Conservation (phyloP, 1,284 basidiomycete species). For the Rhodotorula sp. region DNA sequence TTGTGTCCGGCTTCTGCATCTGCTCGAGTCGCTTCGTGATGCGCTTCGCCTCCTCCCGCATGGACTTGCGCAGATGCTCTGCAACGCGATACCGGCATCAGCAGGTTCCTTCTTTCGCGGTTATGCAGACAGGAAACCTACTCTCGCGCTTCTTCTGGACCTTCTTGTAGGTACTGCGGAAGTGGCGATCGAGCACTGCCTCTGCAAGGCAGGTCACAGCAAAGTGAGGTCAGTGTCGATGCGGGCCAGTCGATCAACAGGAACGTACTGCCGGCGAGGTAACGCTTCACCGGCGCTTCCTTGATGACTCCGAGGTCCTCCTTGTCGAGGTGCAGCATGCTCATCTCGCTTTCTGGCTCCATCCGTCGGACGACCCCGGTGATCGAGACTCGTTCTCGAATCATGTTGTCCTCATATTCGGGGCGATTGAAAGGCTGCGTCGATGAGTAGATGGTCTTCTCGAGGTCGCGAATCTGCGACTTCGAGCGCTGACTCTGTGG, state of each 20-base stretch:
- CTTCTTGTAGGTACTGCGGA: slow-evolving; percentile 54
- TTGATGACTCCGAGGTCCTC: slow-evolving; percentile 59
- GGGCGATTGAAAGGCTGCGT: slow-evolving; percentile 41
- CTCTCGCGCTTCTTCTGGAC: slow-evolving; percentile 33
- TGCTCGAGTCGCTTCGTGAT: slow-evolving; percentile 28
- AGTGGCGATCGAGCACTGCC: slow-evolving; percentile 62
- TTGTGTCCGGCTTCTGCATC: slow-evolving; percentile 6
- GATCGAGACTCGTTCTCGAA: slow-evolving; percentile 82
- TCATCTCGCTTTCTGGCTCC: slow-evolving; percentile 66
- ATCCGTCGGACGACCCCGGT: slow-evolving; percentile 73
- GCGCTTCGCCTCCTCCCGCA: slow-evolving; percentile 35
- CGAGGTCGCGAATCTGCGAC: slow-evolving; percentile 18
- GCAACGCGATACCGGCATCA: not conserved
- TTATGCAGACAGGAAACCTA: slow-evolving; percentile 1
- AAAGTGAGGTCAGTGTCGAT: not conserved
- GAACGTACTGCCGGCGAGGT: slow-evolving; percentile 55
- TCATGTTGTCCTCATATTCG: slow-evolving; percentile 57
- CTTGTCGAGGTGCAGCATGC: slow-evolving; percentile 62
- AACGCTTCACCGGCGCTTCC: slow-evolving; percentile 62
- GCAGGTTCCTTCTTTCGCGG: no score
- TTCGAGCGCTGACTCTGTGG: not conserved
- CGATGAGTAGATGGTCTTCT: slow-evolving; percentile 43
- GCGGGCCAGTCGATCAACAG: not conserved
- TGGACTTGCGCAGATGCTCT: slow-evolving; percentile 35
- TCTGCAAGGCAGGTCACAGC: slow-evolving; percentile 38